Percentiles rank a stretch among this genome's conserved stretches.
Evolutionary conservation across 2,329 filamentous ascomycete species (phyloP).

Genomic region (Ceratocystis cubensis): DNA sequence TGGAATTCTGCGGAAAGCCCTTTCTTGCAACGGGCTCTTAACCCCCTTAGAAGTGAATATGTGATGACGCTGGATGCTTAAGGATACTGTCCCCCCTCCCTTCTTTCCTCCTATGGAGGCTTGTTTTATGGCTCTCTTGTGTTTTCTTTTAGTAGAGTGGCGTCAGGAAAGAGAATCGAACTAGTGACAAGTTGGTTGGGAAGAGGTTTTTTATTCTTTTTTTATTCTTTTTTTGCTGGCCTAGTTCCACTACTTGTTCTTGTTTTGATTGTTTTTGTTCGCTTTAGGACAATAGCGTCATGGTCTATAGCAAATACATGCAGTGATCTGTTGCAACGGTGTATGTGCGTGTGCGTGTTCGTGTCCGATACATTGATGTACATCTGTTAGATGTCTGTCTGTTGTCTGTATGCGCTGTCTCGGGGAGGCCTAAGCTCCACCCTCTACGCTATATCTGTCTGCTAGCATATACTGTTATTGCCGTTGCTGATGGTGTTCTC

Average conservation of each 20-base stretch:
- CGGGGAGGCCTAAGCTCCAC: not conserved
- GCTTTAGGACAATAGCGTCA: too few relatives aligned
- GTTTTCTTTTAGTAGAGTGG: not conserved
- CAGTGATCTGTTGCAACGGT: not conserved
- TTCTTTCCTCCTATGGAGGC: too few relatives aligned
- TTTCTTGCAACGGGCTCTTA: slow-evolving; percentile 13
- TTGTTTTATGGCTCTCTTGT: too few relatives aligned
- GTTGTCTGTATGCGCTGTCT: not conserved
- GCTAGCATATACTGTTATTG: not conserved
- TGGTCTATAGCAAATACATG: too few relatives aligned
- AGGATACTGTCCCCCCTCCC: not conserved
- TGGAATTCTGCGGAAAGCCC: slow-evolving; percentile 19
- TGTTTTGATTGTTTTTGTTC: too few relatives aligned
- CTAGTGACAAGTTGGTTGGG: too few relatives aligned
- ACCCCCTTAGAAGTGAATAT: too few relatives aligned
- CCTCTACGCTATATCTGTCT: too few relatives aligned
- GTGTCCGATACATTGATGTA: not conserved
- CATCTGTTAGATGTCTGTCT: too few relatives aligned
- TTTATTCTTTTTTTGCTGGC: not conserved
- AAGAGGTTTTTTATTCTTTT: not conserved
- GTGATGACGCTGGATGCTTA: too few relatives aligned
- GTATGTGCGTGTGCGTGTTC: not conserved
- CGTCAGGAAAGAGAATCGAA: not conserved
- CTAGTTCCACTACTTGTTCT: not conserved
- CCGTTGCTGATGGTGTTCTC: slow-evolving; percentile 15